phyloP scores from a whole-genome alignment of 768 basidiomycete genomes.

The Auriscalpium vulgare region DNA sequence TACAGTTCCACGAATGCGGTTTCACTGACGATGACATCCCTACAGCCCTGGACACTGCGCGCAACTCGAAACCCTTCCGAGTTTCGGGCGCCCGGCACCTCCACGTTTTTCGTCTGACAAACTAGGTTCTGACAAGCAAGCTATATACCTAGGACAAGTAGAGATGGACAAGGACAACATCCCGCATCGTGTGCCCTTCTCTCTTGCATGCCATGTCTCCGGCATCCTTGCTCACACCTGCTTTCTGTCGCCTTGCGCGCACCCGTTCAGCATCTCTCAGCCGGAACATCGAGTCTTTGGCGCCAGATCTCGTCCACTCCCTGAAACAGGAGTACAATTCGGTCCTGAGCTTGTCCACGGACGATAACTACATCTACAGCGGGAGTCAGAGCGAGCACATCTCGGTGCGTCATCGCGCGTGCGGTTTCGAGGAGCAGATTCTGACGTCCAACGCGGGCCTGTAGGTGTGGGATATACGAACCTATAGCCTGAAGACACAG shows the following conservation, averaged over 20 bases:
- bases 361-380: conserved; percentile 12
- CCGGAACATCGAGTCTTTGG: conserved; percentile 4
- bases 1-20: no score
- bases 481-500: conserved; percentile 59
- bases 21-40: no score
- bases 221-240: conserved; percentile 4
- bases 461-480: conserved; percentile 81
- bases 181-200: conserved; percentile 6
- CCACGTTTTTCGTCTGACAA: no score
- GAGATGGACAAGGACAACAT: neutral
- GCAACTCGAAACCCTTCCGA: no score
- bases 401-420: conserved; percentile 3
- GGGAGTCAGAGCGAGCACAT: conserved; percentile 14
- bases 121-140: no score
- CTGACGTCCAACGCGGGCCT: neutral
- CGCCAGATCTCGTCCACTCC: conserved; percentile 5
- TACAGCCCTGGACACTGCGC: no score
- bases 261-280: conserved; percentile 10
- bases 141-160: no score
- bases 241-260: neutral
- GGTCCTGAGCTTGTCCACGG: conserved; percentile 8
- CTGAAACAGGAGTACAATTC: conserved; percentile 8
- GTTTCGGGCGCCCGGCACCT: no score
- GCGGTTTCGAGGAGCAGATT: neutral
- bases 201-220: neutral